Evolutionary conservation across 2,329 filamentous ascomycete species (phyloP).

Genomic region (Cladosporium sp.): DNA sequence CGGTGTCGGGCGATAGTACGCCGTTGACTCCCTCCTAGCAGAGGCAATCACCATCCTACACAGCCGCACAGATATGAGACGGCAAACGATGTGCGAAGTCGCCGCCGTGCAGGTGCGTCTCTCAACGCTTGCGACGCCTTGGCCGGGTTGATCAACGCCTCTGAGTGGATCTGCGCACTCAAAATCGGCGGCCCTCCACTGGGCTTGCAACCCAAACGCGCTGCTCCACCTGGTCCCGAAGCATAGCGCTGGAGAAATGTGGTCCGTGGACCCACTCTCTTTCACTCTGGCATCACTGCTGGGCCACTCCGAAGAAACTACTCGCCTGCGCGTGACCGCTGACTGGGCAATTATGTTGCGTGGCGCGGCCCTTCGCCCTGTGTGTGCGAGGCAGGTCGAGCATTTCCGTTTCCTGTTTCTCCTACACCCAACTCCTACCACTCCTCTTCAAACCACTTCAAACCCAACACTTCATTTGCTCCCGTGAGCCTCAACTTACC

Average conservation of each 20-base stretch:
- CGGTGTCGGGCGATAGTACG: background rate
- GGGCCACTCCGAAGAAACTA: slow-evolving; percentile 13
- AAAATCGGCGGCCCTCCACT: slow-evolving; percentile 8
- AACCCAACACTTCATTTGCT: background rate
- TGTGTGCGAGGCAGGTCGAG: background rate
- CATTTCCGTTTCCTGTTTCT: slow-evolving; percentile 8
- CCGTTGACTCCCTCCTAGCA: background rate
- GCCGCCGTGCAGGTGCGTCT: background rate
- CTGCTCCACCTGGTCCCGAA: slow-evolving; percentile 10
- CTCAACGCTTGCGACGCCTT: slow-evolving; percentile 12
- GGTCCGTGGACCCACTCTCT: slow-evolving; percentile 8
- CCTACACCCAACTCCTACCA: background rate
- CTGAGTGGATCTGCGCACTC: slow-evolving; percentile 4
- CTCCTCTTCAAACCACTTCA: background rate
- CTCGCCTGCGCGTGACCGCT: slow-evolving; percentile 12
- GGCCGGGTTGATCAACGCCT: slow-evolving; percentile 9
- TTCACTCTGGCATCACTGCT: slow-evolving; percentile 13
- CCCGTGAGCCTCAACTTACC: background rate
- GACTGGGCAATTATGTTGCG: slow-evolving; percentile 11
- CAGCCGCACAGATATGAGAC: slow-evolving; percentile 2
- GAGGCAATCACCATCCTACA: background rate
- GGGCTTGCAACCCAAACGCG: slow-evolving; percentile 8
- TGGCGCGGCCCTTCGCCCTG: slow-evolving; percentile 5
- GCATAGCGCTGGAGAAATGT: slow-evolving; percentile 14
- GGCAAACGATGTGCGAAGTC: background rate